Evolutionary conservation across 257 asterid genomes (phyloP).

Genomic region (Nyctanthes arbortristis): DNA sequence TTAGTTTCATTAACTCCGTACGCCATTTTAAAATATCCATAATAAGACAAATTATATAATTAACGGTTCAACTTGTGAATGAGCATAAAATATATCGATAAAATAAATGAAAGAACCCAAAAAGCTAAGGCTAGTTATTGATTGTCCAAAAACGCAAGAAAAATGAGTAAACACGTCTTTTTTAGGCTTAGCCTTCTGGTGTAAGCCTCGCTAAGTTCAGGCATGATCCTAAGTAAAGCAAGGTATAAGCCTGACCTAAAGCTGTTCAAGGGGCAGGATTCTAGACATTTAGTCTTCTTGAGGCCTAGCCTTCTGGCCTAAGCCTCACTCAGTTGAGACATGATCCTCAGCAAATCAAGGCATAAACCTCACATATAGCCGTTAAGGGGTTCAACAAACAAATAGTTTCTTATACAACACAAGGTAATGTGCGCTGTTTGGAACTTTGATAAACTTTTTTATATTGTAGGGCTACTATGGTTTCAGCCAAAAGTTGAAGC

Average conservation of each 20-base stretch:
- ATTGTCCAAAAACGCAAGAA: not conserved
- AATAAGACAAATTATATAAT: not conserved
- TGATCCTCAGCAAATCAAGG: not conserved
- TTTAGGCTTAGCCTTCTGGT: too few species aligned
- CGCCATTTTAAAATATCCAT: not conserved
- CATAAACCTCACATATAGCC: not conserved
- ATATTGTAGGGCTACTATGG: slow-evolving; percentile 89
- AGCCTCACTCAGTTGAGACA: not conserved
- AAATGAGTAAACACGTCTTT: not conserved
- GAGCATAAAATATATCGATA: too few species aligned
- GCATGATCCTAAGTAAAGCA: too few species aligned
- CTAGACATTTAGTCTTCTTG: not conserved
- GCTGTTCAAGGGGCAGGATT: too few species aligned
- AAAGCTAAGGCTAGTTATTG: not conserved
- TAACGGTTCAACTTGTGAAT: too few species aligned
- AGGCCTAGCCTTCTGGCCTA: not conserved
- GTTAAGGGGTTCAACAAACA: too few species aligned
- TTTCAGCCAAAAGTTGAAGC: slow-evolving; percentile 98
- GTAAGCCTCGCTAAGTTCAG: too few species aligned
- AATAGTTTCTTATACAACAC: too few species aligned
- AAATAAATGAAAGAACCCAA: not conserved
- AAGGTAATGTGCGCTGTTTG: slow-evolving; percentile 24
- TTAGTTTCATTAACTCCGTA: too few species aligned
- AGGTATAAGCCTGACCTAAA: too few species aligned
- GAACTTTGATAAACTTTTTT: slow-evolving; percentile 21